Evolutionary conservation across 2,329 filamentous ascomycete genomes (phyloP).

Genomic region (Torrubiellomyces zombiae): DNA sequence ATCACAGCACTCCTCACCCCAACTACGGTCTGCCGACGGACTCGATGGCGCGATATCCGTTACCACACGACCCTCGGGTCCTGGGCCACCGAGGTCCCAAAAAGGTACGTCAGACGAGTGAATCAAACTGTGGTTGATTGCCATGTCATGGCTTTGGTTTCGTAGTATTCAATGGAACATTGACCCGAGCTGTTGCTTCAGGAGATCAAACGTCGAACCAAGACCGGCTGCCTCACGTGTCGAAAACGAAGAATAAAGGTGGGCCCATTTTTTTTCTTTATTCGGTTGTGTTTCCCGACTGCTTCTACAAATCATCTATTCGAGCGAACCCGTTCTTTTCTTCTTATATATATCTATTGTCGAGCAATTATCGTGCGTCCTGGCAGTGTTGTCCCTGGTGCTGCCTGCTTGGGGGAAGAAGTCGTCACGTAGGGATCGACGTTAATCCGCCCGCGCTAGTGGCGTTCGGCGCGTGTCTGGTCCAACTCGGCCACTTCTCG

Average conservation of each 20-base stretch:
- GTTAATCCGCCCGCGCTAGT: too few species aligned
- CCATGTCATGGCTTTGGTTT: slow-evolving; percentile 1
- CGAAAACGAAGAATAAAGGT: slow-evolving; percentile 47
- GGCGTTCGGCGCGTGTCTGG: too few species aligned
- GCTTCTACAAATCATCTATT: too few species aligned
- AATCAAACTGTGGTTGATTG: neutral
- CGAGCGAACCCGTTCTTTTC: too few species aligned
- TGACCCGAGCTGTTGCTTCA: slow-evolving; percentile 12
- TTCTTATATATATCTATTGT: too few species aligned
- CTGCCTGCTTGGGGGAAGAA: too few species aligned
- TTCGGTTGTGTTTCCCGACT: too few species aligned
- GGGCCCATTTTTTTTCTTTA: too few species aligned
- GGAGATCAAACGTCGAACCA: slow-evolving; percentile 47
- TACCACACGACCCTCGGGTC: slow-evolving; percentile 32
- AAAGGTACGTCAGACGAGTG: slow-evolving; percentile 29
- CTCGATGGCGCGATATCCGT: slow-evolving; percentile 25
- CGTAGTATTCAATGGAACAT: slow-evolving; percentile 1
- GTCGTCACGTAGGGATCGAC: too few species aligned
- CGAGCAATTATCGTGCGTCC: too few species aligned
- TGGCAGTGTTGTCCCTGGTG: too few species aligned
- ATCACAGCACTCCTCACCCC: slow-evolving; percentile 16
- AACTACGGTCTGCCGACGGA: slow-evolving; percentile 27
- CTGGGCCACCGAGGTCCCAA: slow-evolving; percentile 34
- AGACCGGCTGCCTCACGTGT: slow-evolving; percentile 46
- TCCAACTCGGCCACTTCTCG: too few species aligned